Evolutionary conservation across 2,329 filamentous ascomycete genomes (phyloP).

Genomic region (Sporothrix euskadiensis): DNA sequence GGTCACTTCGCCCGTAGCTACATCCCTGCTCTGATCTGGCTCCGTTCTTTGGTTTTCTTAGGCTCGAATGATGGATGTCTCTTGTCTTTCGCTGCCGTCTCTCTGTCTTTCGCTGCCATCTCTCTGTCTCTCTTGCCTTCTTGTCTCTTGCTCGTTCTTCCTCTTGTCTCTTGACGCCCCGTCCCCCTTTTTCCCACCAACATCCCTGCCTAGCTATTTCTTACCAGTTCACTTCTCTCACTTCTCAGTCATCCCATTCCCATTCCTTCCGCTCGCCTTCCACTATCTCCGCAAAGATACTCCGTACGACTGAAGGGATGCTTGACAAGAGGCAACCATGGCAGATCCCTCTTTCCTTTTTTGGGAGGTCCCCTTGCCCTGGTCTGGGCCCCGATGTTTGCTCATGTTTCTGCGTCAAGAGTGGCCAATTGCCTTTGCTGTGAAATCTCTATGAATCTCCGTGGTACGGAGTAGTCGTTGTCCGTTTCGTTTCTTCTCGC

Average conservation of each 20-base stretch:
- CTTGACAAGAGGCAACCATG: neutral
- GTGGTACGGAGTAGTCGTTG: neutral
- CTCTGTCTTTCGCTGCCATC: too few relatives aligned
- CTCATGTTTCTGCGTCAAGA: neutral
- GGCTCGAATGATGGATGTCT: neutral
- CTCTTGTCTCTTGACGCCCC: neutral
- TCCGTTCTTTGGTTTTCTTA: neutral
- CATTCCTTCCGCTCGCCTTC: neutral
- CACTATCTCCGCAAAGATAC: slow-evolving; percentile 3
- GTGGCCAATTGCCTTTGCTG: neutral
- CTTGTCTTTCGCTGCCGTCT: neutral
- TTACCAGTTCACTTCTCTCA: neutral
- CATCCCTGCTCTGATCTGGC: slow-evolving; percentile 16
- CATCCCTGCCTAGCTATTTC: neutral
- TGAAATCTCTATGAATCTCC: neutral
- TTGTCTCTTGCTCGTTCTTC: neutral
- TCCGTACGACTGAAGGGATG: neutral
- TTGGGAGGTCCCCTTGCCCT: slow-evolving; percentile 4
- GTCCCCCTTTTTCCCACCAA: neutral
- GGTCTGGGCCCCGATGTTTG: neutral
- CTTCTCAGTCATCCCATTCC: neutral
- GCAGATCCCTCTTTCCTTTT: slow-evolving; percentile 12
- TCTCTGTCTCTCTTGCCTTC: neutral
- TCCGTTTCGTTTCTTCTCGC: neutral
- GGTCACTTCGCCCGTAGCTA: neutral